phyloP scores from a whole-genome alignment of 768 basidiomycete genomes.

The Lentinula lateritia region DNA sequence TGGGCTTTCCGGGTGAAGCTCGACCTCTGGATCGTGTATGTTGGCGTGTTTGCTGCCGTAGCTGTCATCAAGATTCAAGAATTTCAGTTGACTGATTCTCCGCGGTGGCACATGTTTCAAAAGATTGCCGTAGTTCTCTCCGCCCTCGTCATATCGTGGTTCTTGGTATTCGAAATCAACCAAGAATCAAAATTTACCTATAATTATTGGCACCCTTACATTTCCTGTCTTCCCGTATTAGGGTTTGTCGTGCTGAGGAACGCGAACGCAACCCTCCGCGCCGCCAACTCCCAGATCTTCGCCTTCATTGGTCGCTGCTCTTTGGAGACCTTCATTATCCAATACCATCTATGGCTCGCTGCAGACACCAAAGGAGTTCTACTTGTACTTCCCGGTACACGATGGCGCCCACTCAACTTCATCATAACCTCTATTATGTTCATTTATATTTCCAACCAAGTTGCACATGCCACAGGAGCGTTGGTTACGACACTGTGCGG shows the following conservation, averaged over 20 bases:
- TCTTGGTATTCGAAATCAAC: constrained; percentile 73
- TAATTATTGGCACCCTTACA: constrained; percentile 80
- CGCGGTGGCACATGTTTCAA: constrained; percentile 52
- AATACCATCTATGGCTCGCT: constrained; percentile 85
- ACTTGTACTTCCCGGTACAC: constrained; percentile 68
- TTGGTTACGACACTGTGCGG: constrained; percentile 59
- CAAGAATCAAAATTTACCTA: constrained; percentile 81
- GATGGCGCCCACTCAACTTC: constrained; percentile 74
- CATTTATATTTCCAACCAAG: constrained; percentile 72
- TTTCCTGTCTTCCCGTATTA: constrained; percentile 75
- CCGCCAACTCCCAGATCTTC: constrained; percentile 62
- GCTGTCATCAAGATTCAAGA: constrained; percentile 74
- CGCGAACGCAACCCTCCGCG: constrained; percentile 64
- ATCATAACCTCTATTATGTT: constrained; percentile 72
- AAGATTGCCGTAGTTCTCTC: constrained; percentile 48
- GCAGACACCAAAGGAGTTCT: constrained; percentile 81
- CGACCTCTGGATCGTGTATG: constrained; percentile 86
- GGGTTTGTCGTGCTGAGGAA: constrained; percentile 77
- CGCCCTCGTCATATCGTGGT: constrained; percentile 60
- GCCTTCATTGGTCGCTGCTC: constrained; percentile 84
- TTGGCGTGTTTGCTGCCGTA: constrained; percentile 77
- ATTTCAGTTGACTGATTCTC: constrained; percentile 60
- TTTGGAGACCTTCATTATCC: constrained; percentile 87
- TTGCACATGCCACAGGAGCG: constrained; percentile 69
- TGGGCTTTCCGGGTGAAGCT: constrained; percentile 87